phyloP scores from a whole-genome alignment of 495 filamentous ascomycete genomes.

The Hypomontagnella monticulosa region DNA sequence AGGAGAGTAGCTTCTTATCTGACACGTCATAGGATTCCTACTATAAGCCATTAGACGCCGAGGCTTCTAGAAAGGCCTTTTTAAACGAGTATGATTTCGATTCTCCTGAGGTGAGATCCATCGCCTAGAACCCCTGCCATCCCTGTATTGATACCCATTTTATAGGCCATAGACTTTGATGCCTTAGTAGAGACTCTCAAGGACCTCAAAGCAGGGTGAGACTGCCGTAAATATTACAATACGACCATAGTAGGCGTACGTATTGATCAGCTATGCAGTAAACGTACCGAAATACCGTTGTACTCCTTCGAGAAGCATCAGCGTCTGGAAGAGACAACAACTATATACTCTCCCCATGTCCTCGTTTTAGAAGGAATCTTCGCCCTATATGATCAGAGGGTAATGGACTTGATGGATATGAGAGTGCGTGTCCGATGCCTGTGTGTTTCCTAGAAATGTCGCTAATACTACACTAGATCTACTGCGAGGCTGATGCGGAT shows the following conservation, averaged over 20 bases:
- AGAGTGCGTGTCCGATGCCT: constrained; percentile 63
- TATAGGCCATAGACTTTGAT: constrained; percentile 90
- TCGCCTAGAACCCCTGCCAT: not conserved
- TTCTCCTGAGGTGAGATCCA: constrained; percentile 69
- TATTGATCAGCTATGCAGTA: constrained; percentile 60
- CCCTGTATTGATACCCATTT: constrained; percentile 29
- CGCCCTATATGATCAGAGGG: constrained; percentile 86
- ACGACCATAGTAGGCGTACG: not conserved
- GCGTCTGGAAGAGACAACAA: constrained; percentile 77
- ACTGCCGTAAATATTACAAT: constrained; percentile 12
- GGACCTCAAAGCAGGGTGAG: constrained; percentile 91
- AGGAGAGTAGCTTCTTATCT: constrained; percentile 24
- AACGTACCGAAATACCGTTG: constrained; percentile 89
- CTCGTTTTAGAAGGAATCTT: constrained; percentile 96
- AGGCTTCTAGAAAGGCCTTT: constrained; percentile 80
- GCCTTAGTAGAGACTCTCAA: constrained; percentile 78
- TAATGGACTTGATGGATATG: constrained; percentile 89
- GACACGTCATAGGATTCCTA: constrained; percentile 80
- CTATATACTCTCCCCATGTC: constrained; percentile 95
- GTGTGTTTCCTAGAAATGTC: not conserved
- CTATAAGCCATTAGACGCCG: constrained; percentile 83
- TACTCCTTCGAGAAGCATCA: constrained; percentile 97
- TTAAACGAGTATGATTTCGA: constrained; percentile 95
- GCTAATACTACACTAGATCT: constrained; percentile 67
- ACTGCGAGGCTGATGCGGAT: constrained; percentile 95